Base-by-base conservation (phyloP, 1,139 yeast species). In the Geotrichum macrosporum region DNA sequence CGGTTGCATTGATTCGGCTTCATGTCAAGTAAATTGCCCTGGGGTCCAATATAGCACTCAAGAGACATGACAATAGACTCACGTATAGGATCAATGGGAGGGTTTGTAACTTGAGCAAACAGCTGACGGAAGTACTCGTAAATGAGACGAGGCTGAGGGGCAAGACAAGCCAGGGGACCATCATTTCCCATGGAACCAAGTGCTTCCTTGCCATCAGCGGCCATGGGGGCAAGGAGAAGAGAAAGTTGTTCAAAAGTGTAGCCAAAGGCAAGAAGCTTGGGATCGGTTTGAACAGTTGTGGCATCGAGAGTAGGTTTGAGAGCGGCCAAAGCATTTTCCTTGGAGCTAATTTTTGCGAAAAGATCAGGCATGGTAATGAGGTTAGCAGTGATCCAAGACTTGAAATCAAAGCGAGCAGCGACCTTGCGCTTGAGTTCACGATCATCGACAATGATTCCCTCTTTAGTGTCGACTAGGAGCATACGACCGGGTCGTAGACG, bases 121-220 rank as follows among this genome's bases (percentile, higher is more conserved):
- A 92, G 76, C 68, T 92, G 95, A 63, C 95, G 83, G 75, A 92
- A 92, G 71, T 92, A 92, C 63, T 92, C 98, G 66, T 84, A 92
- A 56, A 87, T 73, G 56, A 92, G 72, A 58, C 84, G 84, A 42
- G 98, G 97, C 68, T 88, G 95, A 63, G 86, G 92, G 41, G 95
- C 84, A 57, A 92, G 72, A 70, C 98, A 92, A 1, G 98, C 97
- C 57, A 92, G 75, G n/a, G 97, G 95, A 50, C 92, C 81, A 64
- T 92, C 98, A 64, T 89, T 89, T 75, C 98, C 98, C 98, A 92
- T 92, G 12, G 96, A 88, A 24, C 98, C 97, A 50, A 92, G 75
- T 4, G 96, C 89, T 70, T 92, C 98, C 63, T 88, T 88, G 53
- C 92, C 96, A 58, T 80, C 84, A 38, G 75, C 62, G 36, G 95